Evolutionary conservation across 768 basidiomycete species (phyloP).

Genomic region (Lactarius vividus): DNA sequence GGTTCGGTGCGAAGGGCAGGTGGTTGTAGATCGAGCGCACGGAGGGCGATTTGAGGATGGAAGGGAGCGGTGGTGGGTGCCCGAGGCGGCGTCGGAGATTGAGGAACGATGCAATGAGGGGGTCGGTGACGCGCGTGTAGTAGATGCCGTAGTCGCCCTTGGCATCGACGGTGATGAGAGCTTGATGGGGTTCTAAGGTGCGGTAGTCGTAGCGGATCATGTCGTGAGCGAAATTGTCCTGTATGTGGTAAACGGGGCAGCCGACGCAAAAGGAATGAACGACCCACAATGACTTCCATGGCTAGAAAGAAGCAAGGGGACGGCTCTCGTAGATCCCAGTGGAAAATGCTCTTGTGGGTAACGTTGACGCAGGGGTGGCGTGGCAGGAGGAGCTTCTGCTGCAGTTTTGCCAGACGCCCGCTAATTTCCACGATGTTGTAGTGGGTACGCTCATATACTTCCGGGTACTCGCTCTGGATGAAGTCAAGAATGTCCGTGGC

Average conservation of each 20-base stretch:
- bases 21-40: conserved; percentile 63
- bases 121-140: conserved; percentile 83
- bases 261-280: conserved; percentile 7
- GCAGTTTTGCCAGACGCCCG: conserved; percentile 67
- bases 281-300: conserved; percentile 89
- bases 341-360: conserved; percentile 77
- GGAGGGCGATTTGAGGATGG: conserved; percentile 51
- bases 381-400: conserved; percentile 60
- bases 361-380: conserved; percentile 68
- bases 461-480: conserved; percentile 73
- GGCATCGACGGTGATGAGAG: conserved; percentile 71
- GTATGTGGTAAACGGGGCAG: background rate
- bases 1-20: conserved; percentile 88
- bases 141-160: conserved; percentile 80
- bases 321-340: conserved; percentile 70
- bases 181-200: conserved; percentile 81
- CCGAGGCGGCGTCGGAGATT: conserved; percentile 57
- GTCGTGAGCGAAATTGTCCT: conserved; percentile 98
- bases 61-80: conserved; percentile 57
- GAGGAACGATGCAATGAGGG: conserved; percentile 77
- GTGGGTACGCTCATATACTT: conserved; percentile 88
- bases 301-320: conserved; percentile 92
- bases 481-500: conserved; percentile 86
- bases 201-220: conserved; percentile 84
- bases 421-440: conserved; percentile 98